Conservation (phyloP, 768 basidiomycete species). For the Rhizopogon salebrosus region DNA sequence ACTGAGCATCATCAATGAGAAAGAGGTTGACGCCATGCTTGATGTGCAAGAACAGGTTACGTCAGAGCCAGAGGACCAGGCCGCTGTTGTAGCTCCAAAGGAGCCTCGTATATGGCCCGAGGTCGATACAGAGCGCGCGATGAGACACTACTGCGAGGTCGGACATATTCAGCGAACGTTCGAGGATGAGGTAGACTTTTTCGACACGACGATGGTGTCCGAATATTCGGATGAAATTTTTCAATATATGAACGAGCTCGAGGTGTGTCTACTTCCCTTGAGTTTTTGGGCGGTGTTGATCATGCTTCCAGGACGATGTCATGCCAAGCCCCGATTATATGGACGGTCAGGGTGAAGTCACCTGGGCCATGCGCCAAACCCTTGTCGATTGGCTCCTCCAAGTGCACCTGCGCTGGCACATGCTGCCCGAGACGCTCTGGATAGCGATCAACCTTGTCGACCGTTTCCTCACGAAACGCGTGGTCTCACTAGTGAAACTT, state of each 20-base stretch:
- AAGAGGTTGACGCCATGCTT: conserved; percentile 63
- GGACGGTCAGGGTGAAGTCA: conserved; percentile 87
- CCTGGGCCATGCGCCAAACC: conserved; percentile 92
- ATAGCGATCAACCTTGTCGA: conserved; percentile 97
- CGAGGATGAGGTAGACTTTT: conserved; percentile 67
- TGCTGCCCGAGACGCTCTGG: conserved; percentile 99
- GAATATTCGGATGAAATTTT: conserved; percentile 99
- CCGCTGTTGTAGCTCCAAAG: conserved; percentile 29
- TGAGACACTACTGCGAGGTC: conserved; percentile 57
- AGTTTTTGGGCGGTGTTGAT: conserved; percentile 15
- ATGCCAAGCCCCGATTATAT: conserved; percentile 96
- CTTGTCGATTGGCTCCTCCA: conserved; percentile 98
- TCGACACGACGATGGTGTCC: conserved; percentile 89
- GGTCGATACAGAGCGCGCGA: conserved; percentile 53
- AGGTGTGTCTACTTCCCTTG: conserved; percentile 47
- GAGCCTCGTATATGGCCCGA: conserved; percentile 69
- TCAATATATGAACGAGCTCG: conserved; percentile 89
- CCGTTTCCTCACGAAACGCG: conserved; percentile 83
- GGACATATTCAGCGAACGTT: conserved; percentile 56
- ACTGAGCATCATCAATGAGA: conserved; percentile 38
- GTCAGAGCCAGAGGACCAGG: conserved; percentile 32
- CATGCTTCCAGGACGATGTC: conserved; percentile 54
- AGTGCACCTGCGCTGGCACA: conserved; percentile 96
- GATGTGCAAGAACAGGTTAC: conserved; percentile 38
- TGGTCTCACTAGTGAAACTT: conserved; percentile 84